Percentiles rank a stretch among this genome's conserved stretches.
Conservation (phyloP, 2,329 filamentous ascomycete genomes). For the Penicillium occitanis region DNA sequence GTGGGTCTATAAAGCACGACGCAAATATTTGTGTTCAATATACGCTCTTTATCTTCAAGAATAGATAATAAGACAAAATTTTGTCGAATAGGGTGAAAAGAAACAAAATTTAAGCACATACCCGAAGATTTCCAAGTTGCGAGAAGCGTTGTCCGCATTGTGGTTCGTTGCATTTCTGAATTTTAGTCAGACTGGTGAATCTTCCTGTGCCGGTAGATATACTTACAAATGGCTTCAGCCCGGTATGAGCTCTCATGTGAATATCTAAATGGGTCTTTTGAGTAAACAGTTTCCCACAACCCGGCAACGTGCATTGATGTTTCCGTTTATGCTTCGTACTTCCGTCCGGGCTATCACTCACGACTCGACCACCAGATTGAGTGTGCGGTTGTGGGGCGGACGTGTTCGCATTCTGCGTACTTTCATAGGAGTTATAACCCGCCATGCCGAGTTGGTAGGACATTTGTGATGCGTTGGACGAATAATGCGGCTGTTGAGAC, state of each 20-base stretch:
- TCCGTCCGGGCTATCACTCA: conserved; percentile 20
- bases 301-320: conserved; percentile 70
- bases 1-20: conserved; percentile 62
- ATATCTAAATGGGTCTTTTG: conserved; percentile 94
- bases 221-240: conserved; percentile 83
- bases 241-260: conserved; percentile 83
- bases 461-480: conserved; percentile 25
- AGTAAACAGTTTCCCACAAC: conserved; percentile 78
- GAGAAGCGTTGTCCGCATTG: conserved; percentile 79
- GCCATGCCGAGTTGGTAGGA: conserved; percentile 23
- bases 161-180: conserved; percentile 65
- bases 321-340: conserved; percentile 55
- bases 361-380: conserved; percentile 1
- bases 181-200: background rate
- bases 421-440: conserved; percentile 26
- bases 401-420: conserved; percentile 34
- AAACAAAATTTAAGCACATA: conserved; percentile 42
- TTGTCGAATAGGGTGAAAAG: background rate
- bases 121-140: conserved; percentile 86
- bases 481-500: conserved; percentile 34
- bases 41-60: conserved; percentile 1
- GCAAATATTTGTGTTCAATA: conserved; percentile 15
- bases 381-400: conserved; percentile 27
- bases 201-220: too few relatives aligned
- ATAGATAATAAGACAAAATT: background rate